Conservation (phyloP, 148 eudicot genomes). For the Nepenthes gracilis region DNA sequence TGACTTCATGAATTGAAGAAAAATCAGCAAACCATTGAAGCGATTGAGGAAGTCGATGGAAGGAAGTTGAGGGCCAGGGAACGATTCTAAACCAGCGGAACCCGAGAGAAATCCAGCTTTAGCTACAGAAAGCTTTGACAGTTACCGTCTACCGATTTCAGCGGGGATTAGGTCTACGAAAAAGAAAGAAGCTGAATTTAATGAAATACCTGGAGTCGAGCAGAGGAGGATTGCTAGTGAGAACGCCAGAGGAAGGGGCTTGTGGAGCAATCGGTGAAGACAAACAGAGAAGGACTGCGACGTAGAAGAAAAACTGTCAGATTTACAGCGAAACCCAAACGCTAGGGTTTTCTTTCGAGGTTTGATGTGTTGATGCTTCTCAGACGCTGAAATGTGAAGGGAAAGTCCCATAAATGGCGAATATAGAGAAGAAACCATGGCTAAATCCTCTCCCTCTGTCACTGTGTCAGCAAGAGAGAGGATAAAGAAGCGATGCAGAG, state of each 20-base stretch:
- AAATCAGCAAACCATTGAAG: constrained; percentile 35
- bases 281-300: background rate
- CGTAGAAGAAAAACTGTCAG: background rate
- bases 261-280: constrained; percentile 11
- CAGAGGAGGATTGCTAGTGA: constrained; percentile 43
- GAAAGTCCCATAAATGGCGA: constrained; percentile 16
- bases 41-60: constrained; percentile 54
- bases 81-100: constrained; percentile 58
- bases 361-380: constrained; percentile 1
- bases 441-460: background rate
- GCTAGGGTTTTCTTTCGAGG: background rate
- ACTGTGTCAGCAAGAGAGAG: background rate
- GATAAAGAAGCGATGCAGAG: no score
- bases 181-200: background rate
- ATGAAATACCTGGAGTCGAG: constrained; percentile 47
- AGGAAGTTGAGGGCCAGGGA: constrained; percentile 87
- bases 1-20: background rate
- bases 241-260: constrained; percentile 41
- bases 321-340: background rate
- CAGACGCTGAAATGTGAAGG: constrained; percentile 7
- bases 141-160: background rate
- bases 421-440: constrained; percentile 32
- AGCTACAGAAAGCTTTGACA: constrained; percentile 35
- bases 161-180: background rate
- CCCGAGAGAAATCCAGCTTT: constrained; percentile 87